Evolutionary conservation across 2,329 filamentous ascomycete genomes (phyloP).

Genomic region (Teratosphaeria viscida): DNA sequence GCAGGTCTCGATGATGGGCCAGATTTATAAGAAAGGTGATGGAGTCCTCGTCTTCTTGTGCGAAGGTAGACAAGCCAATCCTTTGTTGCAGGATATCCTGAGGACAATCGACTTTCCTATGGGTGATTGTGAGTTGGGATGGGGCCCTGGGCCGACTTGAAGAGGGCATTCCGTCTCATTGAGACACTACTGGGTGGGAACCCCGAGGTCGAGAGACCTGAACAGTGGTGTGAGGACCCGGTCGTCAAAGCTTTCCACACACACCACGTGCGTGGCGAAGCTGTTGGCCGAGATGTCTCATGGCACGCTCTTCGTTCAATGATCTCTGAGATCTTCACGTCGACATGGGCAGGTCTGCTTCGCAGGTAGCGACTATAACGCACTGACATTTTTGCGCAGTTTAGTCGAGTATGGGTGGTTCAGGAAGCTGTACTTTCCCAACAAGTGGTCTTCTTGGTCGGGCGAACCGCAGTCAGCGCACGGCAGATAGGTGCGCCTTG

Average conservation of each 20-base stretch:
- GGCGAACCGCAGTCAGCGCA: no score
- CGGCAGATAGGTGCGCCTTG: no score
- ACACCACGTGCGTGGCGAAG: neutral
- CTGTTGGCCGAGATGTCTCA: neutral
- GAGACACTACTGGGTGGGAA: neutral
- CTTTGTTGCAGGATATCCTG: neutral
- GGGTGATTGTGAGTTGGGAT: neutral
- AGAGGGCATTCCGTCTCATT: neutral
- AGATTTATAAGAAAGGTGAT: conserved; percentile 4
- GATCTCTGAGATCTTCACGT: no score
- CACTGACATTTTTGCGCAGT: no score
- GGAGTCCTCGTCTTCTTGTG: conserved; percentile 6
- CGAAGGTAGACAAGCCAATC: neutral
- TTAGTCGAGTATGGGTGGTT: no score
- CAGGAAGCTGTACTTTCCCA: no score
- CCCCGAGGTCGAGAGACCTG: neutral
- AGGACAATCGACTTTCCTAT: neutral
- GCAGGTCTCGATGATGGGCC: conserved; percentile 8
- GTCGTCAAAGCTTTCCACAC: neutral
- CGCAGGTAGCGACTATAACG: no score
- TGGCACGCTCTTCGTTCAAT: neutral
- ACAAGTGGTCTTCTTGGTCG: no score
- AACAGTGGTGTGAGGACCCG: neutral
- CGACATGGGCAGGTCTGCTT: no score
- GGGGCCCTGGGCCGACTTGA: neutral